phyloP scores from a whole-genome alignment of 2,329 filamentous ascomycete genomes.

The Alternaria dauci region DNA sequence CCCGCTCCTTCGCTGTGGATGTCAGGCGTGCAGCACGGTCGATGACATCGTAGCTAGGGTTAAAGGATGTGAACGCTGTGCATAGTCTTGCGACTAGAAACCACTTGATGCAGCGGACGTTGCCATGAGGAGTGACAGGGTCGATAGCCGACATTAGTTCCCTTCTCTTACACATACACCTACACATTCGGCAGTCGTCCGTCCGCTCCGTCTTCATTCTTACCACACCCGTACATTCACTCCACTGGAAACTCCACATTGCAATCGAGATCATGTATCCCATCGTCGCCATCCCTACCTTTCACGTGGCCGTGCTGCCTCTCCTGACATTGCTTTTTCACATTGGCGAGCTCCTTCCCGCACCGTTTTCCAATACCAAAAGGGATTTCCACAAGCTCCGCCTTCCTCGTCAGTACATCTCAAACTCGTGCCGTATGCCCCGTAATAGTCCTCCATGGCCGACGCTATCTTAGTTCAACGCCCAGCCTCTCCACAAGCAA shows the following conservation, averaged over 20 bases:
- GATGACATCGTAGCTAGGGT: neutral
- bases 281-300: neutral
- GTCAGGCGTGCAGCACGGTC: neutral
- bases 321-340: neutral
- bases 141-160: conserved; percentile 4
- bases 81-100: neutral
- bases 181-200: conserved; percentile 1
- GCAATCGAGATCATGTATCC: conserved; percentile 1
- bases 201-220: neutral
- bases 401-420: neutral
- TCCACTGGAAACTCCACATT: neutral
- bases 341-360: neutral
- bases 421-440: neutral
- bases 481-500: conserved; percentile 75
- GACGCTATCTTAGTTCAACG: conserved; percentile 74
- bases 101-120: neutral
- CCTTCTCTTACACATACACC: conserved; percentile 1
- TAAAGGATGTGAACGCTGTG: neutral
- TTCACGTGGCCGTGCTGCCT: neutral
- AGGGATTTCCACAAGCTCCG: neutral
- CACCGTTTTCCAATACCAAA: conserved; percentile 3
- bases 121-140: neutral
- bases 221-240: neutral
- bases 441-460: neutral
- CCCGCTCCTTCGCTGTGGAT: conserved; percentile 1